Percentiles rank a stretch among this genome's conserved stretches.
Evolutionary conservation across 805 yeast species (phyloP).

Genomic region (Lachancea dasiensis): DNA sequence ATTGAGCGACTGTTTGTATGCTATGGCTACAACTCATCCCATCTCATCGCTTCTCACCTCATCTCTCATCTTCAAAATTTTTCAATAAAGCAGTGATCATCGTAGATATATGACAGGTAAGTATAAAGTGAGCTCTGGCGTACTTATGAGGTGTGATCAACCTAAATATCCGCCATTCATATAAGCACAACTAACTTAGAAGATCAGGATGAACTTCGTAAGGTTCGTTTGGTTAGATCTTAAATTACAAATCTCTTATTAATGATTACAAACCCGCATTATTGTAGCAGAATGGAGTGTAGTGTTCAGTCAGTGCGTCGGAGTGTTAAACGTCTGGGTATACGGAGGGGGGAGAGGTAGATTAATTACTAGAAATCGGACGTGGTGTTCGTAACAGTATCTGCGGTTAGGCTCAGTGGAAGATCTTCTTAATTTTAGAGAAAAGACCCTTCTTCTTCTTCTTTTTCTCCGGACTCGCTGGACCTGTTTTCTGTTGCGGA

Average conservation of each 20-base stretch:
- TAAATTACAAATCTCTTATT: slow-evolving; percentile 6
- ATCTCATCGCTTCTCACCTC: slow-evolving; percentile 18
- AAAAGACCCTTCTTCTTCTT: slow-evolving; percentile 22
- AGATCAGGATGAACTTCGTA: too few species aligned
- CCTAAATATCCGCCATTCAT: too few species aligned
- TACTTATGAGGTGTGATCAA: too few species aligned
- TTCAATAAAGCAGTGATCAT: neutral
- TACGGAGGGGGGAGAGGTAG: too few species aligned
- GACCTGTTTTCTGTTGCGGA: slow-evolving; percentile 3
- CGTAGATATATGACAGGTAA: neutral
- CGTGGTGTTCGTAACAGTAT: neutral
- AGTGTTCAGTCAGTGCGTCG: too few species aligned
- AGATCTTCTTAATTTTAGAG: slow-evolving; percentile 21
- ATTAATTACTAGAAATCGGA: too few species aligned
- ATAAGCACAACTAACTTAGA: too few species aligned
- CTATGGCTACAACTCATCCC: slow-evolving; percentile 8
- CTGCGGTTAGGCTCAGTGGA: slow-evolving; percentile 3
- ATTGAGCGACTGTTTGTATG: neutral
- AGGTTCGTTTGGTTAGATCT: too few species aligned
- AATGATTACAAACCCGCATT: slow-evolving; percentile 9
- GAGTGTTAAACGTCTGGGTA: too few species aligned
- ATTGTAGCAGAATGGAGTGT: too few species aligned
- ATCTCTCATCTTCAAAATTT: slow-evolving; percentile 6
- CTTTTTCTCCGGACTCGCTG: slow-evolving; percentile 11
- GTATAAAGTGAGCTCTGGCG: too few species aligned